Conservation (phyloP, 2,329 filamentous ascomycete species). For the Orbilia quercus region DNA sequence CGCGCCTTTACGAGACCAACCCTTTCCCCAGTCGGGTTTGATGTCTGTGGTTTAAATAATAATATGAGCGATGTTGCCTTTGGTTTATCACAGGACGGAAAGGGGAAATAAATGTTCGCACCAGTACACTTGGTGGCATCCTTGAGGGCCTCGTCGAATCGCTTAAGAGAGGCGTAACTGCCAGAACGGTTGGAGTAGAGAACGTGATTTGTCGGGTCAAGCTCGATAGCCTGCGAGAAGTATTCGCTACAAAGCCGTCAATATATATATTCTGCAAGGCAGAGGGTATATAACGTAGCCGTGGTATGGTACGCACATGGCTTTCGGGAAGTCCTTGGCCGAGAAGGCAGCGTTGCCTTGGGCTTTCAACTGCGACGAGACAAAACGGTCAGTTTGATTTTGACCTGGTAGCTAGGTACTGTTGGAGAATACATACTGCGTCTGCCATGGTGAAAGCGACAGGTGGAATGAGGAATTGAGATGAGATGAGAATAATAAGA, state of each 20-base stretch:
- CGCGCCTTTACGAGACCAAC: slow-evolving; percentile 91
- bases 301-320: slow-evolving; percentile 76
- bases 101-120: slow-evolving; percentile 23
- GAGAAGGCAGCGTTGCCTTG: slow-evolving; percentile 99
- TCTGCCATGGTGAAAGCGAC: slow-evolving; percentile 39
- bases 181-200: slow-evolving; percentile 91
- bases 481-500: neutral
- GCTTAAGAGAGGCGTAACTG: slow-evolving; percentile 85
- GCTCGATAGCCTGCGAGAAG: slow-evolving; percentile 89
- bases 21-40: slow-evolving; percentile 98
- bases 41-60: slow-evolving; percentile 71
- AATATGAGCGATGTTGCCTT: neutral
- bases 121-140: slow-evolving; percentile 90
- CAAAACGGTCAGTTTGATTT: neutral
- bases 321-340: slow-evolving; percentile 95
- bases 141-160: slow-evolving; percentile 83
- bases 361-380: slow-evolving; percentile 79
- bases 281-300: neutral
- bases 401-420: neutral
- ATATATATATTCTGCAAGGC: neutral
- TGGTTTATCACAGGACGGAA: neutral
- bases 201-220: slow-evolving; percentile 91
- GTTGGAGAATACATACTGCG: slow-evolving; percentile 30
- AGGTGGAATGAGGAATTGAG: slow-evolving; percentile 1
- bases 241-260: slow-evolving; percentile 74